Base-by-base conservation (phyloP, 2,329 filamentous ascomycete genomes). In the Cordyceps javanica region DNA sequence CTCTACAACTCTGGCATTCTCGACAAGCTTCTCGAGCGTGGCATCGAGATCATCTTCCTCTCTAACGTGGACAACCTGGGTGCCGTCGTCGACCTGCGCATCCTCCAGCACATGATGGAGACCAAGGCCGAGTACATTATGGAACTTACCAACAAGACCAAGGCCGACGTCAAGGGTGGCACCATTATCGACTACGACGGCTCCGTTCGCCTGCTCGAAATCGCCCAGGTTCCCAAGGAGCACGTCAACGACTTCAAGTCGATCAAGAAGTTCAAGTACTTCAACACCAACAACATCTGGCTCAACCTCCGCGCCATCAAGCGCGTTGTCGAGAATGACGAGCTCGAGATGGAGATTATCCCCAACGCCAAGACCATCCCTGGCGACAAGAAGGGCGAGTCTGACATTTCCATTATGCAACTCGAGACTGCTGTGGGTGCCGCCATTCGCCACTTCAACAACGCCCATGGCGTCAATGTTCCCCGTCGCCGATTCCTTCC, bases 231-330 rank as follows among this genome's bases (percentile, higher is more conserved):
- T 36, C 94, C 94, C 77, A 99, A 97, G 86, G 91, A 99, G 82
- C 94, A 99, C 78, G 90, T 94, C 74, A 97, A 99, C 79, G 94
- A 99, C 81, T 99, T 99, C 90, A 99, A 99, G 87, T 97, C 92
- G 50, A 99, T 99, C 83, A 99, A 99, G 88, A 99, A 99, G 85
- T 99, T 99, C 89, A 97, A 96, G 85, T 99, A 99, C 87, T 99
- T 99, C 88, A 99, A 99, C 86, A 99, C 94, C 77, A 99, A 99
- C 89, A 99, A 99, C 85, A 97, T 99, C 78, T 99, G 94, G 94
- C 89, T 99, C 83, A 96, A 96, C 80, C 83, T 97, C 68, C 87
- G 90, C 73, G 94, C 94, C 66, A 89, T 99, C 78, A 97, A 97
- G 88, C 92, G 94, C 61, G 91, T 99, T 56, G 94, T 99, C 8